A percentile compares a stretch with the other conserved stretches of the same genome.
phyloP scores from a whole-genome alignment of 768 basidiomycete genomes.

The Boletus sensibilis region DNA sequence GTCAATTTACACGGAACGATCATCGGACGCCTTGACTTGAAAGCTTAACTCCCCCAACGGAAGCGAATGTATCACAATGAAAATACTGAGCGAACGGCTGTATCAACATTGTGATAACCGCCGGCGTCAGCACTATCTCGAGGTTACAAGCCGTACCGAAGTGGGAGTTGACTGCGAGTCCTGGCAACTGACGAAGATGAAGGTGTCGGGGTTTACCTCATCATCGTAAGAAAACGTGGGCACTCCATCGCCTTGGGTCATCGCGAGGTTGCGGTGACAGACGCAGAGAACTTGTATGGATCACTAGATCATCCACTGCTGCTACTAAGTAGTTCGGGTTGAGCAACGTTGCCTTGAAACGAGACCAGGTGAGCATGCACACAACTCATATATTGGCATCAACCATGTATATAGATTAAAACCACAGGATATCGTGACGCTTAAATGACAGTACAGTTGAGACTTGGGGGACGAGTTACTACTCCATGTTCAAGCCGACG shows the following conservation, averaged over 20 bases:
- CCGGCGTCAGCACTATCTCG: too few relatives aligned
- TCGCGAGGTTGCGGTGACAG: not conserved
- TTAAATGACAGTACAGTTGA: not conserved
- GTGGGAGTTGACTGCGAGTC: too few relatives aligned
- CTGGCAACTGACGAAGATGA: too few relatives aligned
- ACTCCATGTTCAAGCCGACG: slow-evolving; percentile 24
- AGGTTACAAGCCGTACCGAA: too few relatives aligned
- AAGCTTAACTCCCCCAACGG: too few relatives aligned
- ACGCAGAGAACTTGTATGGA: not conserved
- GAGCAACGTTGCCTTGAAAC: not conserved
- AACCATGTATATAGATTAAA: slow-evolving; percentile 2
- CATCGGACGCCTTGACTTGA: too few relatives aligned
- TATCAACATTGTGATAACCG: too few relatives aligned
- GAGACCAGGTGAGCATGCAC: not conserved
- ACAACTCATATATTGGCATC: slow-evolving; percentile 3
- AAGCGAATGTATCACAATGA: too few relatives aligned
- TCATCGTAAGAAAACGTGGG: not conserved
- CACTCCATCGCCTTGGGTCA: not conserved
- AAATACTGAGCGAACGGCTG: too few relatives aligned
- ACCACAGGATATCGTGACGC: not conserved
- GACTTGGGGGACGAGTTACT: not conserved
- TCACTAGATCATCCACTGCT: not conserved
- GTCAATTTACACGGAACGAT: too few relatives aligned
- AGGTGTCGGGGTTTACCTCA: too few relatives aligned
- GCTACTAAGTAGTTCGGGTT: not conserved